Evolutionary conservation across 495 filamentous ascomycete genomes (phyloP).

Genomic region (Tetracladium setigerum): DNA sequence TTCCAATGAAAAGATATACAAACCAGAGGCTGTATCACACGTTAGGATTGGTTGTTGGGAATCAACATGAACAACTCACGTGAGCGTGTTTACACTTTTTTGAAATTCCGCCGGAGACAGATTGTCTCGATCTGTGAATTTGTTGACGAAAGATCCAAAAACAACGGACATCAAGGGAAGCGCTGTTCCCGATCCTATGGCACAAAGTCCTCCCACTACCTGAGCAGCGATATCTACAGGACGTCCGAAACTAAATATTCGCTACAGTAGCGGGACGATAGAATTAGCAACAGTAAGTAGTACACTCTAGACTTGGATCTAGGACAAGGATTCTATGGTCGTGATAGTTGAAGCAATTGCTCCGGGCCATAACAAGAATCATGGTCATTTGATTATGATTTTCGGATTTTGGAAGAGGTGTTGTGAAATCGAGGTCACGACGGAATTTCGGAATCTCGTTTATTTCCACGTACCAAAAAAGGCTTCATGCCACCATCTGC

Average conservation of each 20-base stretch:
- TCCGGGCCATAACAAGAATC: not conserved
- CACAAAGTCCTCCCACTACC: conserved; percentile 36
- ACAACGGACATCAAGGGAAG: conserved; percentile 60
- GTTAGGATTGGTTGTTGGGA: not conserved
- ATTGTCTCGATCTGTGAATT: conserved; percentile 40
- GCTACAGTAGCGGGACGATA: conserved; percentile 9
- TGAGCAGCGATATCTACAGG: not conserved
- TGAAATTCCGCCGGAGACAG: no score
- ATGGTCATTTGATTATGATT: not conserved
- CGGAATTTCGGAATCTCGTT: no score
- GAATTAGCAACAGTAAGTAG: not conserved
- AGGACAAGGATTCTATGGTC: no score
- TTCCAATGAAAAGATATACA: conserved; percentile 54
- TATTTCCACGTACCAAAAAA: no score
- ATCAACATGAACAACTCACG: no score
- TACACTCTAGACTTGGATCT: not conserved
- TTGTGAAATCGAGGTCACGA: not conserved
- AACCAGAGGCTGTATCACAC: conserved; percentile 48
- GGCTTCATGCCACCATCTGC: no score
- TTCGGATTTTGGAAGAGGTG: not conserved
- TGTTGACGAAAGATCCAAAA: conserved; percentile 58
- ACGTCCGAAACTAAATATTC: conserved; percentile 1
- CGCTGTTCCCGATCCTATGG: conserved; percentile 54
- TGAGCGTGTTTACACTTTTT: no score
- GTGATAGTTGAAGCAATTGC: not conserved